Conservation (phyloP, 73 alveolate genomes). For the Paraurostyla sp. region DNA sequence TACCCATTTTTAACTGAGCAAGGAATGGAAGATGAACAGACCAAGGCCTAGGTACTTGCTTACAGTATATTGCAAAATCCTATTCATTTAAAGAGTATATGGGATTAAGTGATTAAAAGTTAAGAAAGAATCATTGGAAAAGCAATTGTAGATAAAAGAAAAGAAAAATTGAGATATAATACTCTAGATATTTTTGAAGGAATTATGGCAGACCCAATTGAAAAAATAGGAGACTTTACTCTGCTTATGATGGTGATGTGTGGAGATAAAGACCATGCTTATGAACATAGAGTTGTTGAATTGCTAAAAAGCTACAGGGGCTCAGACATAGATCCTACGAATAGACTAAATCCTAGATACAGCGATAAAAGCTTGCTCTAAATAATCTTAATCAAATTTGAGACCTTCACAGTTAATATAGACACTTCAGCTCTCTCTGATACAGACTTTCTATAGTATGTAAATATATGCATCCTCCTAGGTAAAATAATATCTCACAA, state of each 20-base stretch:
- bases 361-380: background rate
- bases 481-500: background rate
- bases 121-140: background rate
- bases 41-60: background rate
- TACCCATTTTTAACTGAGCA: background rate
- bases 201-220: slow-evolving; percentile 25
- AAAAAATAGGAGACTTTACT: slow-evolving; percentile 2
- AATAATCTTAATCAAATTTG: background rate
- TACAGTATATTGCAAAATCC: background rate
- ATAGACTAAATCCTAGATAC: background rate
- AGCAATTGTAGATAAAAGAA: background rate
- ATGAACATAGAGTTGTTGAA: background rate
- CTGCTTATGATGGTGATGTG: background rate
- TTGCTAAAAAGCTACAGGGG: background rate
- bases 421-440: background rate
- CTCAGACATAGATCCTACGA: background rate
- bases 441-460: background rate
- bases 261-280: background rate
- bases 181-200: slow-evolving; percentile 41
- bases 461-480: background rate
- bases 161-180: slow-evolving; percentile 1
- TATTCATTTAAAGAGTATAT: background rate
- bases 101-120: background rate
- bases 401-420: background rate
- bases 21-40: background rate